phyloP scores from a whole-genome alignment of 148 eudicot species.

The Heliosperma pusillum region DNA sequence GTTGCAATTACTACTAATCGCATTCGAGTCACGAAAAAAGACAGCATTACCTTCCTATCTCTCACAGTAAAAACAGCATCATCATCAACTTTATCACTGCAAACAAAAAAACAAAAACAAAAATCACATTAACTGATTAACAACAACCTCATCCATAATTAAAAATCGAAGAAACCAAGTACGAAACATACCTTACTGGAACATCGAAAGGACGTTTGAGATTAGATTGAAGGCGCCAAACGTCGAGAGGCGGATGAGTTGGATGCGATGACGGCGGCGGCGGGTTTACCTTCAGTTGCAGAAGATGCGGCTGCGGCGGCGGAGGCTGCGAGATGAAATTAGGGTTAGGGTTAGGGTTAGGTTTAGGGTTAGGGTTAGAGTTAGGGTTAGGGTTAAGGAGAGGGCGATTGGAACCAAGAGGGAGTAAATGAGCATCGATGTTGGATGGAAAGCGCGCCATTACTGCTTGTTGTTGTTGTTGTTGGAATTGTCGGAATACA shows the following conservation, averaged over 20 bases:
- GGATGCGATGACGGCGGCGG: constrained; percentile 6
- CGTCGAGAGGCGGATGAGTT: constrained; percentile 43
- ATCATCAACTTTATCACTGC: constrained; percentile 14
- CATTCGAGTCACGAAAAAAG: neutral
- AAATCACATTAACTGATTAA: too few species aligned
- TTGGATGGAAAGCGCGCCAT: constrained; percentile 80
- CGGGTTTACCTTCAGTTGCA: constrained; percentile 25
- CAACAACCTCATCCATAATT: neutral
- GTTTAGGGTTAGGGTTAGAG: constrained; percentile 16
- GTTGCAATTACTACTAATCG: too few species aligned
- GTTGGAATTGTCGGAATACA: constrained; percentile 25
- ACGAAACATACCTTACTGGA: constrained; percentile 50
- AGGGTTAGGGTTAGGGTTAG: constrained; percentile 28
- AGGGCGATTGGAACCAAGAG: constrained; percentile 39
- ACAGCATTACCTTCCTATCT: constrained; percentile 8
- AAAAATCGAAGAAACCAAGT: too few species aligned
- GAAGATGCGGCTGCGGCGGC: constrained; percentile 26
- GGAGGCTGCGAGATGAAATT: constrained; percentile 21
- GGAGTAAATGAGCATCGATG: constrained; percentile 70
- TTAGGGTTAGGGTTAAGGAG: constrained; percentile 15
- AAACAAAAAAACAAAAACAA: neutral
- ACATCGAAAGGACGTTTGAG: constrained; percentile 71
- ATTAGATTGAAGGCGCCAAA: constrained; percentile 76
- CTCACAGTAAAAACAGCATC: constrained; percentile 4
- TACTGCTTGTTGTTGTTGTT: constrained; percentile 52